Evolutionary conservation across 1,139 yeast species (phyloP), one percentile per base, ranked within the genome.

Genomic region (Debaryomyces robertsiae): DNA sequence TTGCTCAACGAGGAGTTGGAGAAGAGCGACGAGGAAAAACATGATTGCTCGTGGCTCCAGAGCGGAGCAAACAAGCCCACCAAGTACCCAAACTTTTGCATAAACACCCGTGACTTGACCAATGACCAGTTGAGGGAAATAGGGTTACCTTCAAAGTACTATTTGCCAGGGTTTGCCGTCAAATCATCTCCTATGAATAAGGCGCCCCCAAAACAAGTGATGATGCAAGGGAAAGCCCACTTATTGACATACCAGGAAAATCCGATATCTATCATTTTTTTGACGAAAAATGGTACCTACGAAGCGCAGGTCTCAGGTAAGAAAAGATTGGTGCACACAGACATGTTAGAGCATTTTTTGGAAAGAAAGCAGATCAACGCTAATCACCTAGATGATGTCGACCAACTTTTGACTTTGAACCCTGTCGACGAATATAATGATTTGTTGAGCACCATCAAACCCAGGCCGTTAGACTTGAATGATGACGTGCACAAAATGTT

Each of bases 211-310:
- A 43, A 46, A 30, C 62, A 57, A 41, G 62, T 53, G 5, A 57
- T 60, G 53, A 47, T 59, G 55, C 64, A 58, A 46, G 65, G 63
- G 37, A 55, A 61, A 49, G 39, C 63, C 37, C 52, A 53, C 37
- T 46, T 54, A 30, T 48, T 54, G 18, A 44, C 57, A 1, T 46
- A 44, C 25, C 56, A 52, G 23, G 55, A 54, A 34, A 44, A 45
- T 18, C 60, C 60, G 2, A 31, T 53, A 6, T 43, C 49, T 13
- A 45, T 55, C 13, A 41, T 55, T 2, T 55, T 55, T 31, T 43
- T 55, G 24, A 48, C 58, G 5, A 39, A 47, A n/a, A 40, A 43
- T 30, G 55, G 56, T 15, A 47, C 57, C 15, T 54, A 53, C 39
- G 54, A 53, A 32, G 46, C 45, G 9, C 46, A 45, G 17, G 46